Conservation (phyloP, 129 eudicot genomes). For the Mikania micrantha region DNA sequence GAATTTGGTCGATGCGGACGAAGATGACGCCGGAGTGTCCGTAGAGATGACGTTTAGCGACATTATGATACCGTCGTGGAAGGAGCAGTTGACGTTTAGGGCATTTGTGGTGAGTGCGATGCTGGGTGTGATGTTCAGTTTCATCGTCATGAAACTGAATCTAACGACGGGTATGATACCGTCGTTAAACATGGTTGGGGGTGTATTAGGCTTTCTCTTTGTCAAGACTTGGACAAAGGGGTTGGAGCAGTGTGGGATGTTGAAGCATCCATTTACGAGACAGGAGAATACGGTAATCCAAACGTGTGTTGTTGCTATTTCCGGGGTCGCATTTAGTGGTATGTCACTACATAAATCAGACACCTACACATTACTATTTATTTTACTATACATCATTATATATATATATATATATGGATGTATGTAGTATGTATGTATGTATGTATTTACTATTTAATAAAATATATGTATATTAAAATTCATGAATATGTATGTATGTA, state of each 20-base stretch:
- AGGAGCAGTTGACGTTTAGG: constrained; percentile 48
- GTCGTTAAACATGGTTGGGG: constrained; percentile 55
- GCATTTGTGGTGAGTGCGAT: constrained; percentile 49
- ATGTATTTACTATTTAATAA: too few species aligned
- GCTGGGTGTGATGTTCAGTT: constrained; percentile 45
- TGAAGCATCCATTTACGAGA: constrained; percentile 43
- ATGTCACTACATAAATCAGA: too few species aligned
- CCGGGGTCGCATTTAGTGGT: constrained; percentile 47
- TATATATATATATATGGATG: too few species aligned
- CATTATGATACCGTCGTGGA: constrained; percentile 51
- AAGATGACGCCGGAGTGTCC: constrained; percentile 27
- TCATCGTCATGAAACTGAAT: constrained; percentile 58
- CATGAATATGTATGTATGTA: too few species aligned
- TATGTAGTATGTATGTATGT: too few species aligned
- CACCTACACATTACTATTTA: too few species aligned
- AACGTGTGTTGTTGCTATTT: constrained; percentile 41
- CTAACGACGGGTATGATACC: constrained; percentile 71
- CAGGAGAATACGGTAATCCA: constrained; percentile 51
- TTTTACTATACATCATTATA: too few species aligned
- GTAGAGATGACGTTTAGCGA: constrained; percentile 39
- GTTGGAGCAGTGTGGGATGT: constrained; percentile 27
- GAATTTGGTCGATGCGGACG: constrained; percentile 10
- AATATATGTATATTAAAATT: too few species aligned
- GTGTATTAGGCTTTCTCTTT: constrained; percentile 55
- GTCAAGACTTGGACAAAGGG: constrained; percentile 42